phyloP scores from a whole-genome alignment of 2,329 filamentous ascomycete genomes.

The Sordariomycetes sp. region DNA sequence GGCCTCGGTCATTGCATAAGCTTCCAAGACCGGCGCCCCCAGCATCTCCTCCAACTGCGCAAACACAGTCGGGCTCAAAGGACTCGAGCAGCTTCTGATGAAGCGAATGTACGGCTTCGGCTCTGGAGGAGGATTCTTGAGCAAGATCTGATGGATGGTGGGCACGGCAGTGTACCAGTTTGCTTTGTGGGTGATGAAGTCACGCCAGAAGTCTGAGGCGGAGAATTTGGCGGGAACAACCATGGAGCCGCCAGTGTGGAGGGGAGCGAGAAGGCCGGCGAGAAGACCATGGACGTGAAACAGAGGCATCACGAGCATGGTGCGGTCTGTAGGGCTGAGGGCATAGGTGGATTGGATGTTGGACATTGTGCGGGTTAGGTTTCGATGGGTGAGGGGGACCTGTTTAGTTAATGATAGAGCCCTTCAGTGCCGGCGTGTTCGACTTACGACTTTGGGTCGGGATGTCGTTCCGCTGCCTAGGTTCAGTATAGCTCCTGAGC shows the following conservation, averaged over 20 bases:
- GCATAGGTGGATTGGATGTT: slow-evolving; percentile 75
- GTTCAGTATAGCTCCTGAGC: slow-evolving; percentile 8
- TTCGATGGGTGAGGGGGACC: slow-evolving; percentile 72
- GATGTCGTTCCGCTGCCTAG: slow-evolving; percentile 63
- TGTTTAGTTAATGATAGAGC: slow-evolving; percentile 16
- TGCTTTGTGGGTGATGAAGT: slow-evolving; percentile 64
- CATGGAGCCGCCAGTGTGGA: slow-evolving; percentile 68
- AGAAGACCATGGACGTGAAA: slow-evolving; percentile 89
- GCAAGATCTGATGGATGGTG: slow-evolving; percentile 82
- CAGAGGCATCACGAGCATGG: slow-evolving; percentile 81
- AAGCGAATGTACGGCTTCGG: slow-evolving; percentile 70
- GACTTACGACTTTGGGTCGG: slow-evolving; percentile 67
- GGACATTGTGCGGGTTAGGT: slow-evolving; percentile 73
- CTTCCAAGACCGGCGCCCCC: slow-evolving; percentile 74
- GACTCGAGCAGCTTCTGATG: slow-evolving; percentile 80
- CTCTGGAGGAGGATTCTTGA: slow-evolving; percentile 60
- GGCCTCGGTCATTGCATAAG: slow-evolving; percentile 89
- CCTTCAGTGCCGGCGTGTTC: not conserved
- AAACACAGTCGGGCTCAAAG: slow-evolving; percentile 73
- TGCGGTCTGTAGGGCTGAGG: slow-evolving; percentile 61
- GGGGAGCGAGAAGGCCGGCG: slow-evolving; percentile 70
- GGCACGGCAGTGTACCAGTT: slow-evolving; percentile 95
- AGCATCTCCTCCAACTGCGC: slow-evolving; percentile 69
- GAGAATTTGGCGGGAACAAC: slow-evolving; percentile 75
- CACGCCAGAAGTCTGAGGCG: slow-evolving; percentile 71